Evolutionary conservation across 768 basidiomycete genomes (phyloP).

Genomic region (Lactarius vividus): DNA sequence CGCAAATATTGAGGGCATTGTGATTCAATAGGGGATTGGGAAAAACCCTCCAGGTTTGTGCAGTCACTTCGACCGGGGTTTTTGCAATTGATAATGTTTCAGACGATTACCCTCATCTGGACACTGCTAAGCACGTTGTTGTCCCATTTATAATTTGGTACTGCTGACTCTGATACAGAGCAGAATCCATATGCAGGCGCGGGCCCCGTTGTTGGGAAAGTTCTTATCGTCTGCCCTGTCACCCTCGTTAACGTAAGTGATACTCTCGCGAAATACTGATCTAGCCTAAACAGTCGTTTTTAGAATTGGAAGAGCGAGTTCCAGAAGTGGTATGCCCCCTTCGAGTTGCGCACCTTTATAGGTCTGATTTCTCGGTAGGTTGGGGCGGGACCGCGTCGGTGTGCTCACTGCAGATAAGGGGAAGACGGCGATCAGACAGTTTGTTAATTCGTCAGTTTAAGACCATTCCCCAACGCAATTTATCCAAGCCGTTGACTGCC

Average conservation of each 20-base stretch:
- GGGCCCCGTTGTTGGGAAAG: constrained; percentile 66
- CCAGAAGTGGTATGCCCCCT: constrained; percentile 73
- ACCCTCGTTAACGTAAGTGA: constrained; percentile 72
- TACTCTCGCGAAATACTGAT: background rate
- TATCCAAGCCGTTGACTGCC: constrained; percentile 9
- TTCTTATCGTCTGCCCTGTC: constrained; percentile 91
- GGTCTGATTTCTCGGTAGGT: constrained; percentile 35
- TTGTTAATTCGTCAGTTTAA: constrained; percentile 63
- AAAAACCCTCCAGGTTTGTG: constrained; percentile 79
- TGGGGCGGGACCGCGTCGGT: constrained; percentile 53
- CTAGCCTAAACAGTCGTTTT: background rate
- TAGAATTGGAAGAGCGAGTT: constrained; percentile 98
- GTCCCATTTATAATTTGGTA: background rate
- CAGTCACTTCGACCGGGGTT: background rate
- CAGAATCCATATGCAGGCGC: constrained; percentile 75
- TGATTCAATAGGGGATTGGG: constrained; percentile 76
- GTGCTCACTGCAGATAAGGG: constrained; percentile 61
- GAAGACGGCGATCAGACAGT: constrained; percentile 59
- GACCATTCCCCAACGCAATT: background rate
- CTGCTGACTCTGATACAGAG: constrained; percentile 42
- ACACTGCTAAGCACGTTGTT: constrained; percentile 76
- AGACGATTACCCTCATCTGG: constrained; percentile 93
- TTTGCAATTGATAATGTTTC: constrained; percentile 22
- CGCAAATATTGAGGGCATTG: constrained; percentile 13
- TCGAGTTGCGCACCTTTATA: background rate